A percentile compares a stretch with the other conserved stretches of the same genome.
These are phyloP conservation scores for Tulasnella sp. DNA, from an alignment of 768 basidiomycete genomes.

Conservation along the genomic window DNA sequence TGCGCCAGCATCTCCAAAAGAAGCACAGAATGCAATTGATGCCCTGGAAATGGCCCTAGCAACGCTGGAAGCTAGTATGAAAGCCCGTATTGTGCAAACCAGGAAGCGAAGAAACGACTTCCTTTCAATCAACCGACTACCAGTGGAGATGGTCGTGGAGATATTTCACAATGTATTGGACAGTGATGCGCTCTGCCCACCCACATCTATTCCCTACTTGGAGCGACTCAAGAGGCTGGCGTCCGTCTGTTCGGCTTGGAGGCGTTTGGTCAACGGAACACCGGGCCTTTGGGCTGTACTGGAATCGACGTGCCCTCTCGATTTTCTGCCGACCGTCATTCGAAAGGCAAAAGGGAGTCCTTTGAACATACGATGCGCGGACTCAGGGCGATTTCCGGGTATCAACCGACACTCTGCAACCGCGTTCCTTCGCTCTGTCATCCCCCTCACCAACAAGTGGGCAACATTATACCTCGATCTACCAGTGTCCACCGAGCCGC, in stretches of 20 bases:
- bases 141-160: background rate
- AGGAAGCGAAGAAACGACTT: background rate
- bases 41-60: background rate
- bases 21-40: background rate
- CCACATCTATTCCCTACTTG: background rate
- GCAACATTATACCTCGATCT: background rate
- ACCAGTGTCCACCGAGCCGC: background rate
- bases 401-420: background rate
- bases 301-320: background rate
- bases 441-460: background rate
- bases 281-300: background rate
- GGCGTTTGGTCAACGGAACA: background rate
- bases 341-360: background rate
- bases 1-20: background rate
- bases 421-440: background rate
- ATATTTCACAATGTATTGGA: background rate
- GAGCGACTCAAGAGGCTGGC: background rate
- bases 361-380: background rate
- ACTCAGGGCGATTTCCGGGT: no score
- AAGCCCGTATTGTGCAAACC: background rate
- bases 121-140: background rate
- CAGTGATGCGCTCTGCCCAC: background rate
- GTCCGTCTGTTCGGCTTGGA: background rate
- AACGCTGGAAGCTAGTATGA: background rate
- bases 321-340: background rate